phyloP scores from a whole-genome alignment of 2,329 filamentous ascomycete species.

The Phaeosphaeria sp. region DNA sequence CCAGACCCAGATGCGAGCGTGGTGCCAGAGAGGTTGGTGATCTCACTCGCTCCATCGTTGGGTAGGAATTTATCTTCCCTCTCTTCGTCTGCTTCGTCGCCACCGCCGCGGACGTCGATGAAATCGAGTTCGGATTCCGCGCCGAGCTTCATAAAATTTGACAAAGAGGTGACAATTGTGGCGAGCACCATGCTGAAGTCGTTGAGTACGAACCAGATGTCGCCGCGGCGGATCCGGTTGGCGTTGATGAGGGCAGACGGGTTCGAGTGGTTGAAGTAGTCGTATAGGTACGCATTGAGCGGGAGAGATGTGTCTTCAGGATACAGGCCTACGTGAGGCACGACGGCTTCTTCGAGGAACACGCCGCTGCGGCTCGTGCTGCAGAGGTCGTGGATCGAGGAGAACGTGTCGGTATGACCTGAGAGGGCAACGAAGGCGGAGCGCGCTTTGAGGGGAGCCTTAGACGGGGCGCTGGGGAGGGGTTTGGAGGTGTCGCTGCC shows the following conservation, averaged over 20 bases:
- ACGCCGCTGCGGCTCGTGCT: slow-evolving; percentile 69
- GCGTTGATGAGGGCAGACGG: slow-evolving; percentile 64
- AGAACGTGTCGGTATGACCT: slow-evolving; percentile 69
- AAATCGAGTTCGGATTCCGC: slow-evolving; percentile 56
- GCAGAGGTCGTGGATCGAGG: slow-evolving; percentile 71
- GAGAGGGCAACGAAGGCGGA: slow-evolving; percentile 77
- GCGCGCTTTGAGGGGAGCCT: slow-evolving; percentile 58
- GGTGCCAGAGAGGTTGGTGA: slow-evolving; percentile 10
- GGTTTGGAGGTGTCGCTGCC: slow-evolving; percentile 43
- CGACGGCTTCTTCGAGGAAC: slow-evolving; percentile 75
- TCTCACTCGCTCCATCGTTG: slow-evolving; percentile 28
- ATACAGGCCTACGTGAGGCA: slow-evolving; percentile 71
- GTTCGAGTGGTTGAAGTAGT: slow-evolving; percentile 79
- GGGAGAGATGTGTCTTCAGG: slow-evolving; percentile 61
- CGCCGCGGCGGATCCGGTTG: slow-evolving; percentile 70
- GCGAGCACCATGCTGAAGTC: slow-evolving; percentile 70
- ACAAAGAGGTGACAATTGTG: slow-evolving; percentile 72
- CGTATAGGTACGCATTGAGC: slow-evolving; percentile 73
- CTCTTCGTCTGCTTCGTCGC: slow-evolving; percentile 58
- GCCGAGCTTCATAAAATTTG: slow-evolving; percentile 62
- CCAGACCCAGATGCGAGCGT: slow-evolving; percentile 18
- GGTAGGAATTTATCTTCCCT: slow-evolving; percentile 49
- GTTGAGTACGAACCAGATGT: slow-evolving; percentile 77
- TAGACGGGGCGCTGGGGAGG: slow-evolving; percentile 15
- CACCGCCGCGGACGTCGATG: slow-evolving; percentile 59